These are phyloP conservation scores for Cardiosporidium cionae DNA, from an alignment of 169 alveolate species.

Conservation along the genomic window DNA sequence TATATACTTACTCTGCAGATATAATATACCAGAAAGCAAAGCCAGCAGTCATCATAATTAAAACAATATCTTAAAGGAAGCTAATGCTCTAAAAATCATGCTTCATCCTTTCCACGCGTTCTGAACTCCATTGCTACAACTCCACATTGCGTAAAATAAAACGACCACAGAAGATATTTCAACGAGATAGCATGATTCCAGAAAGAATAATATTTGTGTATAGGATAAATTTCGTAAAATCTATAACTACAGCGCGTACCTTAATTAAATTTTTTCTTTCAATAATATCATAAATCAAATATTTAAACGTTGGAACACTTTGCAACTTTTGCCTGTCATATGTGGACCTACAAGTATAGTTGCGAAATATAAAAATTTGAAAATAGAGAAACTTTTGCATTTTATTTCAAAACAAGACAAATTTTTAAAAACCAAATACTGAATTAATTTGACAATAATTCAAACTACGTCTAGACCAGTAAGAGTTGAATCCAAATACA, in stretches of 20 bases:
- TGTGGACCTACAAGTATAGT: constrained; percentile 37
- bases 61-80: no score
- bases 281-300: constrained; percentile 56
- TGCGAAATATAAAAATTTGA: background rate
- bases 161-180: no score
- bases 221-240: no score
- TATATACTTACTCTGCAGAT: constrained; percentile 54
- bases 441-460: background rate
- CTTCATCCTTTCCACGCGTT: no score
- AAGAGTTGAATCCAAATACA: constrained; percentile 69
- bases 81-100: no score
- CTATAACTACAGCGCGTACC: constrained; percentile 6
- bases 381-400: background rate
- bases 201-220: no score
- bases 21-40: no score
- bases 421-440: background rate
- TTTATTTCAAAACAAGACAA: background rate
- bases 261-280: constrained; percentile 39
- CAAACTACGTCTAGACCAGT: constrained; percentile 50
- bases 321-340: constrained; percentile 58
- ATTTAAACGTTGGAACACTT: constrained; percentile 56
- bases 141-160: no score
- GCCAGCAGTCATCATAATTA: no score
- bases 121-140: no score
- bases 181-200: no score